phyloP scores from a whole-genome alignment of 129 eudicot species.

The Tanacetum coccineum region DNA sequence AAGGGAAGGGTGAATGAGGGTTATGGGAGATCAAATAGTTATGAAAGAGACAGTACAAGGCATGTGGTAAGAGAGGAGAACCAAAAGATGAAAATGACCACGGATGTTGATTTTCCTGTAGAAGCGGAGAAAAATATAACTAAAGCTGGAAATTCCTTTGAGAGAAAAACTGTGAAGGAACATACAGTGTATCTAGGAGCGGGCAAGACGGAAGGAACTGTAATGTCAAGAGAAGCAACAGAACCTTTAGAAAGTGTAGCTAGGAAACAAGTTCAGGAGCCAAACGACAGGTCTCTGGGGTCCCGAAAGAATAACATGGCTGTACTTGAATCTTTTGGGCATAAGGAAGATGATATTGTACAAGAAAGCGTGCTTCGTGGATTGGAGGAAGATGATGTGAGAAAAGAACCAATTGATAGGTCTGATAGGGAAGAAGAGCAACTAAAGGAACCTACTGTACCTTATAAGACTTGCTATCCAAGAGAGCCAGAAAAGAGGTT shows the following conservation, averaged over 20 bases:
- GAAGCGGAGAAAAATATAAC: too few species aligned
- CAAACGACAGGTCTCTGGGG: slow-evolving; percentile 19
- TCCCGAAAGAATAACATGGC: slow-evolving; percentile 6
- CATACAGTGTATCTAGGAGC: too few species aligned
- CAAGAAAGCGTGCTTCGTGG: slow-evolving; percentile 31
- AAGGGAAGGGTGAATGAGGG: slow-evolving; percentile 30
- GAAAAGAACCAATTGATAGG: slow-evolving; percentile 26
- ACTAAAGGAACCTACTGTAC: slow-evolving; percentile 31
- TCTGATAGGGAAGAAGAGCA: slow-evolving; percentile 29
- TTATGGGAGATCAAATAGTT: slow-evolving; percentile 21
- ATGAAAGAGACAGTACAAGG: slow-evolving; percentile 29
- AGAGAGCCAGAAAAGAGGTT: slow-evolving; percentile 25
- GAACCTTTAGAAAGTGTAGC: too few species aligned
- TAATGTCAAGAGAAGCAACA: too few species aligned
- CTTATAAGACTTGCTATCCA: slow-evolving; percentile 17
- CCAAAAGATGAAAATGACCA: slow-evolving; percentile 6
- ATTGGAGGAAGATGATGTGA: slow-evolving; percentile 28
- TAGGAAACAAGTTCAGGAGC: not conserved
- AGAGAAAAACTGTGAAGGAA: too few species aligned
- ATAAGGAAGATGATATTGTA: slow-evolving; percentile 26
- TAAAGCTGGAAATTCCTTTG: too few species aligned
- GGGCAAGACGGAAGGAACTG: too few species aligned
- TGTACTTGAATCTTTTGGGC: slow-evolving; percentile 28
- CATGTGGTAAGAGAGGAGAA: slow-evolving; percentile 31
- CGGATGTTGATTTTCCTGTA: too few species aligned